phyloP scores from a whole-genome alignment of 2,329 filamentous ascomycete genomes.

The Zasmidium citrigriseum region DNA sequence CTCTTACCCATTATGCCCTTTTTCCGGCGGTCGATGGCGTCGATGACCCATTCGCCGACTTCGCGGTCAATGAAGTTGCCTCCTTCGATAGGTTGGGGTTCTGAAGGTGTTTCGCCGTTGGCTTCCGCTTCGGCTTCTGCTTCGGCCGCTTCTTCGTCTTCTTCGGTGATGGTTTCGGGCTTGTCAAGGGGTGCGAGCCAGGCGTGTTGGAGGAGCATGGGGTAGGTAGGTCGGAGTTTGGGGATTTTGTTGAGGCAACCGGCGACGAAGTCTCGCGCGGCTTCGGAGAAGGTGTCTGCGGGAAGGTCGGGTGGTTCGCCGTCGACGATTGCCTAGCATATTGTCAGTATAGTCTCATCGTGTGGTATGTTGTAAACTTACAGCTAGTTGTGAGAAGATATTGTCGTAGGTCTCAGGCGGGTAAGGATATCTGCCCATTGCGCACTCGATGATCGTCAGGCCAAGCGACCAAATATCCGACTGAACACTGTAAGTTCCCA shows the following conservation, averaged over 20 bases:
- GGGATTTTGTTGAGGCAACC: slow-evolving; percentile 92
- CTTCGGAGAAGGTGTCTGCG: slow-evolving; percentile 71
- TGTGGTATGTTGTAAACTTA: slow-evolving; percentile 59
- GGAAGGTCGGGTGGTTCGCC: slow-evolving; percentile 92
- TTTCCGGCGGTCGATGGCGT: slow-evolving; percentile 67
- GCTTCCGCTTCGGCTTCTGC: slow-evolving; percentile 26
- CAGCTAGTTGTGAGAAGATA: slow-evolving; percentile 95
- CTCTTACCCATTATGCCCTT: slow-evolving; percentile 57
- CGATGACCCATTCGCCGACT: slow-evolving; percentile 81
- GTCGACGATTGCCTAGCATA: slow-evolving; percentile 84
- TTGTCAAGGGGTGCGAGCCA: slow-evolving; percentile 80
- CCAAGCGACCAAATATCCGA: slow-evolving; percentile 98
- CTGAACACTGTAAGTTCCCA: slow-evolving; percentile 94
- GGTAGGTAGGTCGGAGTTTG: slow-evolving; percentile 88
- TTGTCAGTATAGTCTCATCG: slow-evolving; percentile 20
- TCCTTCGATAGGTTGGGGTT: slow-evolving; percentile 34
- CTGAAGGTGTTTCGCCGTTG: slow-evolving; percentile 15
- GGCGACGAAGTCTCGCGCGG: slow-evolving; percentile 81
- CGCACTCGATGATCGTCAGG: slow-evolving; percentile 92
- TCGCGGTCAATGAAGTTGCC: slow-evolving; percentile 64
- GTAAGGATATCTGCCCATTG: slow-evolving; percentile 91
- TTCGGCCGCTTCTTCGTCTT: slow-evolving; percentile 61
- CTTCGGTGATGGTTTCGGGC: slow-evolving; percentile 72
- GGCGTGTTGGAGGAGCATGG: slow-evolving; percentile 82
- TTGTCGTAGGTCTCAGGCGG: slow-evolving; percentile 97